Conservation (phyloP, 495 filamentous ascomycete genomes). For the Neurospora sp. region DNA sequence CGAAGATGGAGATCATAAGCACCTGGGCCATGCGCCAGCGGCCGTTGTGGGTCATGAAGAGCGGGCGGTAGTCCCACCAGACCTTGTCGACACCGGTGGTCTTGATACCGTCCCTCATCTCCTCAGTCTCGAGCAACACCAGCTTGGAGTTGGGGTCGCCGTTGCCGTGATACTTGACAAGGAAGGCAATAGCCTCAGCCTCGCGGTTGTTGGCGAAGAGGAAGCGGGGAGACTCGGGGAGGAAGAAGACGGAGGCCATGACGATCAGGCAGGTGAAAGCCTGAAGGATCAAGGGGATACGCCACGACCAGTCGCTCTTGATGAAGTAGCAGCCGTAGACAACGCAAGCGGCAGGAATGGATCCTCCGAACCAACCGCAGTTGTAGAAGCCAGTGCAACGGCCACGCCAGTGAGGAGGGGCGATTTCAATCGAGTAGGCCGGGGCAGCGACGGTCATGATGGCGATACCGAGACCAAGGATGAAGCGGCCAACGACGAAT, state of each 20-base stretch:
- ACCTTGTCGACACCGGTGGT: conserved; percentile 45
- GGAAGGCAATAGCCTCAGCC: conserved; percentile 42
- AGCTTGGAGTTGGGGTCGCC: conserved; percentile 41
- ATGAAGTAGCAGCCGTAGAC: conserved; percentile 35
- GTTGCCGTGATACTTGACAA: conserved; percentile 51
- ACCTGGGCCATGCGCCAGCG: conserved; percentile 40
- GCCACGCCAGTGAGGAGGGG: conserved; percentile 41
- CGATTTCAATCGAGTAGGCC: conserved; percentile 36
- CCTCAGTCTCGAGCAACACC: conserved; percentile 45
- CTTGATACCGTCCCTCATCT: conserved; percentile 49
- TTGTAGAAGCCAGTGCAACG: conserved; percentile 41
- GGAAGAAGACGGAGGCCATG: conserved; percentile 43
- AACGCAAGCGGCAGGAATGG: conserved; percentile 37
- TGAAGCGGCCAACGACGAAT: conserved; percentile 40
- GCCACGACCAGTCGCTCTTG: conserved; percentile 32
- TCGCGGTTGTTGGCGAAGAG: conserved; percentile 44
- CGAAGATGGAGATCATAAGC: conserved; percentile 42
- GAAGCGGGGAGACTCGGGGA: conserved; percentile 56
- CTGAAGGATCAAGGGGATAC: conserved; percentile 38
- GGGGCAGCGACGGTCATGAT: conserved; percentile 41
- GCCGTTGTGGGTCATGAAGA: conserved; percentile 32
- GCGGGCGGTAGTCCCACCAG: conserved; percentile 37
- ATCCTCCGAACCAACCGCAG: conserved; percentile 41
- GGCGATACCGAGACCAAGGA: conserved; percentile 41
- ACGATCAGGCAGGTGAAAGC: conserved; percentile 36